Base-by-base conservation (phyloP, 352 stramenopile genomes). In the Peronospora belbahrii region DNA sequence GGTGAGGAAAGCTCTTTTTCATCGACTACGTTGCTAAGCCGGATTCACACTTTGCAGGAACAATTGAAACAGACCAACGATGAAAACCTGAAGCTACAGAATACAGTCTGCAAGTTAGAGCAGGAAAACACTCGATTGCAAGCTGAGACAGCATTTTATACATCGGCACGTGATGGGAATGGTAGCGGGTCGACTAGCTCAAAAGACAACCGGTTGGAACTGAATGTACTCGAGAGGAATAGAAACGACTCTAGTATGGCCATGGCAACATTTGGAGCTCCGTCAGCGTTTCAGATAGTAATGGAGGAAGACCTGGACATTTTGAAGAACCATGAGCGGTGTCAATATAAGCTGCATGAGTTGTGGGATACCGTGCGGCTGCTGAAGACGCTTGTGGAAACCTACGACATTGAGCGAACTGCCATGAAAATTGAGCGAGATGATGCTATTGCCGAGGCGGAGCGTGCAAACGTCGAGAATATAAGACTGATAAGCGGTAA, bases 331-430 rank as follows among this genome's bases (percentile, higher is more conserved):
- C 74, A 85, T 31, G 70, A 74, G 35, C 70, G 58, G 6, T 87
- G 75, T 19, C 67, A 86, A 25, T 56, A 63, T 37, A 82, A 83
- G 50, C 62, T 79, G 15, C 78, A 85, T 34, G 78, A 89, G 37
- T 52, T 89, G 8, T 85, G 74, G 75, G 60, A 74, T 46, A 83
- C 62, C 17, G 62, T 86, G 19, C 65, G 67, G 24, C 83, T 56
- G n/a, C 53, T 89, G 18, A 67, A 67, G 49, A 59, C 67, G 19
- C 83, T 77, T 25, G 75, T 86, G 25, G 67, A 83, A 54, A 74
- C 63, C 28, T 83, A 75, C 32, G 59, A 74, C 8, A 44, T 77
- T 6, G 70, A 85, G 41, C 67, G 59, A 40, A 38, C 75, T n/a
- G 51, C 70, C 22, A 48, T 87, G 48, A 52, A 42, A 28, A 36